A percentile compares a stretch with the other conserved stretches of the same genome.
These are phyloP conservation scores for Phytophthora pisi DNA, from an alignment of 352 stramenopile species.

Conservation along the genomic window DNA sequence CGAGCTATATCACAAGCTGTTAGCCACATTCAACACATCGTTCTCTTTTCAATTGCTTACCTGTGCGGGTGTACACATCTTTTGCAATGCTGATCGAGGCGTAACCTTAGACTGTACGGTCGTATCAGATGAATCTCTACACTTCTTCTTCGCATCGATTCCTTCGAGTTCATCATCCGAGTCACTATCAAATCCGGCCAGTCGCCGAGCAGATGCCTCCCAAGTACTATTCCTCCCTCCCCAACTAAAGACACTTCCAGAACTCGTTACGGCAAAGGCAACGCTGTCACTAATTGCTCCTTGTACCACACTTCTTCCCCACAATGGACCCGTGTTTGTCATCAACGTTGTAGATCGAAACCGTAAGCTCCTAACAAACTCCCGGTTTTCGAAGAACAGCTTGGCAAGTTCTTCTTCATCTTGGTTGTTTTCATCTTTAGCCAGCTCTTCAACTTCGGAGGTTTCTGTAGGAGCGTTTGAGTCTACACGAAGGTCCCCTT, in stretches of 20 bases:
- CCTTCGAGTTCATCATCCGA: conserved; percentile 25
- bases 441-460: conserved; percentile 33
- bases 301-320: conserved; percentile 86
- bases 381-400: conserved; percentile 71
- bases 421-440: conserved; percentile 34
- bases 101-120: conserved; percentile 42
- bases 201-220: conserved; percentile 28
- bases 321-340: conserved; percentile 91
- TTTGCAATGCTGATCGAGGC: conserved; percentile 53
- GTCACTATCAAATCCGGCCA: conserved; percentile 42
- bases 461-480: conserved; percentile 24
- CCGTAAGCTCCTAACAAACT: conserved; percentile 66
- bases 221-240: conserved; percentile 74
- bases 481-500: conserved; percentile 1
- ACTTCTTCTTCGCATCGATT: conserved; percentile 13
- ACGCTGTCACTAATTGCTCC: conserved; percentile 84
- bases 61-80: conserved; percentile 51
- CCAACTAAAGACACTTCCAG: conserved; percentile 90
- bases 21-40: conserved; percentile 3
- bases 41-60: conserved; percentile 18
- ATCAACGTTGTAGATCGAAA: conserved; percentile 76
- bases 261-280: conserved; percentile 85
- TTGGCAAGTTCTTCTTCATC: conserved; percentile 60
- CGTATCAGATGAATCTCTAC: conserved; percentile 14
- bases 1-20: conserved; percentile 41